Percentiles rank a stretch among this genome's conserved stretches.
Evolutionary conservation across 768 basidiomycete genomes (phyloP).

Genomic region (Termitomyces sp.): DNA sequence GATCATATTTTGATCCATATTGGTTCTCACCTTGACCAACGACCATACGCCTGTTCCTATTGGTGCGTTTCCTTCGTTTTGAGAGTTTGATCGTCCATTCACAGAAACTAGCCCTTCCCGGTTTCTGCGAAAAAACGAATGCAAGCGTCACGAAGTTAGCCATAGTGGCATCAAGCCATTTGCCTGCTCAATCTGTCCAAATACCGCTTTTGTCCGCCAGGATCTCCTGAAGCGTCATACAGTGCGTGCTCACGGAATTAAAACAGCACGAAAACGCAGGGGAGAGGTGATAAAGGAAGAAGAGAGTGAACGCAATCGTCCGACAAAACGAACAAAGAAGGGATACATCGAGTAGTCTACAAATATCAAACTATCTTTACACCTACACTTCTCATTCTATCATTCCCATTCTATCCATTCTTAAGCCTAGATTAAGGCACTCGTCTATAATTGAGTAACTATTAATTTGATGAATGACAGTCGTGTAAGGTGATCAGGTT

Average conservation of each 20-base stretch:
- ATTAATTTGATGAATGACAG: neutral
- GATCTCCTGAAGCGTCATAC: slow-evolving; percentile 65
- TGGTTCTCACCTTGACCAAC: slow-evolving; percentile 65
- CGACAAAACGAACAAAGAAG: slow-evolving; percentile 6
- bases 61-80: slow-evolving; percentile 41
- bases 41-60: slow-evolving; percentile 56
- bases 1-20: slow-evolving; percentile 76
- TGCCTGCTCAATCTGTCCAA: slow-evolving; percentile 49
- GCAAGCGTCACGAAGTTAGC: slow-evolving; percentile 67
- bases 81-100: neutral
- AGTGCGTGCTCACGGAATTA: slow-evolving; percentile 46
- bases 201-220: slow-evolving; percentile 56
- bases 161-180: slow-evolving; percentile 59
- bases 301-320: neutral
- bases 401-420: neutral
- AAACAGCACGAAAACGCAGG: slow-evolving; percentile 23
- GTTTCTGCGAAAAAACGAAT: slow-evolving; percentile 73
- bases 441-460: neutral
- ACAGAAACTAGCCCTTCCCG: slow-evolving; percentile 42
- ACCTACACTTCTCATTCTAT: neutral
- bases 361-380: neutral
- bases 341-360: neutral
- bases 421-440: neutral
- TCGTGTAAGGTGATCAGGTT: neutral
- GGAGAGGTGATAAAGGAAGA: neutral